A percentile compares a stretch with the other conserved stretches of the same genome.
Evolutionary conservation across 768 basidiomycete genomes (phyloP).

Genomic region (Lenzites betulinus): DNA sequence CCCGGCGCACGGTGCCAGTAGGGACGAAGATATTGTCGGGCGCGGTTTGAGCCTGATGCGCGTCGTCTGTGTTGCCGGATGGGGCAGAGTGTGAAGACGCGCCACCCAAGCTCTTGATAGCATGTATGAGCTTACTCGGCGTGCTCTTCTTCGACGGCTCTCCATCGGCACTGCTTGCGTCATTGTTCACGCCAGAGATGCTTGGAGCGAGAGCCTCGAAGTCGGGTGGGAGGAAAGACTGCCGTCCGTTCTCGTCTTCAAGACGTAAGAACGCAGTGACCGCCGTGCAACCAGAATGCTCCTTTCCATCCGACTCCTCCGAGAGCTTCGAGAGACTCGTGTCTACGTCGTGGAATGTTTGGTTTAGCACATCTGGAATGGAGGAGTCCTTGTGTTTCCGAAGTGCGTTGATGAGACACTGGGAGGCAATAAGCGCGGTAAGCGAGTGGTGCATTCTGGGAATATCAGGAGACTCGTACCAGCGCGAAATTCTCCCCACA

Average conservation of each 20-base stretch:
- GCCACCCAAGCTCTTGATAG: constrained; percentile 47
- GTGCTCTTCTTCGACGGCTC: constrained; percentile 44
- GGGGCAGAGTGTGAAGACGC: constrained; percentile 25
- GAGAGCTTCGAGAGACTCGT: constrained; percentile 78
- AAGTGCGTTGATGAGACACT: constrained; percentile 73
- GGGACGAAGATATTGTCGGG: constrained; percentile 24
- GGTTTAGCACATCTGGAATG: constrained; percentile 88
- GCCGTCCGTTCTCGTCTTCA: constrained; percentile 77
- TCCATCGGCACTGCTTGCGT: constrained; percentile 44
- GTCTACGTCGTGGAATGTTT: constrained; percentile 95
- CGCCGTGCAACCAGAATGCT: constrained; percentile 96
- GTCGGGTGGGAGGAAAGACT: constrained; percentile 55
- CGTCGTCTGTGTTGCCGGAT: constrained; percentile 22
- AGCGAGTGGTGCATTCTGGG: neutral
- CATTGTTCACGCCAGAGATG: constrained; percentile 38
- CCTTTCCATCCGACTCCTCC: constrained; percentile 86
- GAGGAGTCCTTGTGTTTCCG: constrained; percentile 55
- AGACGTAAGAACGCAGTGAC: constrained; percentile 94
- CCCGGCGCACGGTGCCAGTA: constrained; percentile 51
- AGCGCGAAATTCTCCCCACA: constrained; percentile 96
- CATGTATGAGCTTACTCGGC: constrained; percentile 19
- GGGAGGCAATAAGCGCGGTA: constrained; percentile 11
- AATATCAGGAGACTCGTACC: constrained; percentile 42
- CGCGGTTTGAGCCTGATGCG: constrained; percentile 17
- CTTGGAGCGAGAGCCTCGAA: constrained; percentile 26